Percentiles rank a stretch among this genome's conserved stretches.
These are phyloP conservation scores for Pleurotus djamor DNA, from an alignment of 768 basidiomycete species.

Conservation along the genomic window DNA sequence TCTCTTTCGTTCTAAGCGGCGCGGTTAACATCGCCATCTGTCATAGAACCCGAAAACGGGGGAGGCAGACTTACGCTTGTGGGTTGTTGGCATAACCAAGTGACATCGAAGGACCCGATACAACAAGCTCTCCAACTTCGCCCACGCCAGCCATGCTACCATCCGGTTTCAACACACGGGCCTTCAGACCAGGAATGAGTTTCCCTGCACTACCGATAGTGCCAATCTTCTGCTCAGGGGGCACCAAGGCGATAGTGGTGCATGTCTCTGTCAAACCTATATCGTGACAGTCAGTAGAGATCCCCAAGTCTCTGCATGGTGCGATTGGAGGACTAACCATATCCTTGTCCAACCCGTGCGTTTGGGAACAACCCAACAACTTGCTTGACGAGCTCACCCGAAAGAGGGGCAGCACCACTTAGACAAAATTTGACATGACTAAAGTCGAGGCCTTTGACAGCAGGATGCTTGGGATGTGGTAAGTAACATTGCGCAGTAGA, in stretches of 20 bases:
- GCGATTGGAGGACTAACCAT: slow-evolving; percentile 34
- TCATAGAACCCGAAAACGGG: background rate
- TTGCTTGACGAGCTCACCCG: slow-evolving; percentile 48
- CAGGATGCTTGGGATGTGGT: slow-evolving; percentile 47
- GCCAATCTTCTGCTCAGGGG: slow-evolving; percentile 38
- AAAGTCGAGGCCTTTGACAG: slow-evolving; percentile 45
- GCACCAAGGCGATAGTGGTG: slow-evolving; percentile 48
- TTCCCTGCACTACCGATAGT: slow-evolving; percentile 57
- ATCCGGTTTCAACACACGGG: slow-evolving; percentile 39
- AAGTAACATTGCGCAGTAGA: slow-evolving; percentile 2
- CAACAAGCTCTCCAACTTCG: slow-evolving; percentile 41
- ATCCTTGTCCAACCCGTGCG: slow-evolving; percentile 64
- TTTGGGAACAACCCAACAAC: slow-evolving; percentile 51
- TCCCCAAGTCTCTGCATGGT: background rate
- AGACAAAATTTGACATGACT: slow-evolving; percentile 49
- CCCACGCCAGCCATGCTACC: slow-evolving; percentile 35
- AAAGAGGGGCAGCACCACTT: slow-evolving; percentile 64
- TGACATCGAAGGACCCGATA: slow-evolving; percentile 57
- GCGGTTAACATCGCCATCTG: slow-evolving; percentile 15
- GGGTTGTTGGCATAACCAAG: slow-evolving; percentile 57
- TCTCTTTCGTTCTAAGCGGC: slow-evolving; percentile 52
- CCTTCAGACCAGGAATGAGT: slow-evolving; percentile 50
- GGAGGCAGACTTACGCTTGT: slow-evolving; percentile 45
- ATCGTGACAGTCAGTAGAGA: background rate
- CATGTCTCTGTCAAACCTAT: slow-evolving; percentile 66